A percentile compares a stretch with the other conserved stretches of the same genome.
These are phyloP conservation scores for Apiospora marii DNA, from an alignment of 2,329 filamentous ascomycete species.

Conservation along the genomic window DNA sequence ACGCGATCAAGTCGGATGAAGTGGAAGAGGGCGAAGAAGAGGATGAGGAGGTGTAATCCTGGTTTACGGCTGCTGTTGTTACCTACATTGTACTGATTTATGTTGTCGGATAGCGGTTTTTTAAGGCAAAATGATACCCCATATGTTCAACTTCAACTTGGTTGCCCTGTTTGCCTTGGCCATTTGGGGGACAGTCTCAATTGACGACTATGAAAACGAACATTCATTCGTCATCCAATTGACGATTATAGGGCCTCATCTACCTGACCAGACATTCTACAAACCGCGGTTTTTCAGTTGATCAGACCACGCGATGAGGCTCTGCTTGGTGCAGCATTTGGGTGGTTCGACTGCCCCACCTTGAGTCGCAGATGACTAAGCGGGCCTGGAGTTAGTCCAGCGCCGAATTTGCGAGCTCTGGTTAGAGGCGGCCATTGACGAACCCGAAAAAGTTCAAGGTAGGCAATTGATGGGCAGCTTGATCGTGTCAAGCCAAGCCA, in stretches of 20 bases:
- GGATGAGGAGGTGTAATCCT: background rate
- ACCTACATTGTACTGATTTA: background rate
- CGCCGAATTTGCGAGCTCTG: slow-evolving; percentile 21
- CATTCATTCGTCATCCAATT: too few relatives aligned
- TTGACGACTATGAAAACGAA: too few relatives aligned
- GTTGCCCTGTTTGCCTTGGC: too few relatives aligned
- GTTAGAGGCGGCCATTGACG: background rate
- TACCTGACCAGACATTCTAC: too few relatives aligned
- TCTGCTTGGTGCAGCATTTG: too few relatives aligned
- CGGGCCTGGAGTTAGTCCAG: slow-evolving; percentile 3
- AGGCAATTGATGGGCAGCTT: slow-evolving; percentile 20
- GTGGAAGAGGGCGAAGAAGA: slow-evolving; percentile 43
- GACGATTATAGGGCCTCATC: too few relatives aligned
- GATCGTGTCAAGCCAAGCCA: slow-evolving; percentile 17
- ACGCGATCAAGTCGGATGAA: slow-evolving; percentile 57
- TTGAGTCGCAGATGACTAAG: background rate
- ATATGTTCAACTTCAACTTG: background rate
- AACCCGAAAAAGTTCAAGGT: slow-evolving; percentile 22
- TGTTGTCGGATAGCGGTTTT: background rate
- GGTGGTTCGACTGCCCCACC: background rate
- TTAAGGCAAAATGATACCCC: slow-evolving; percentile 12
- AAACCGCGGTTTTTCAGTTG: too few relatives aligned
- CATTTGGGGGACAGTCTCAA: background rate
- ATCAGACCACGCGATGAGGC: too few relatives aligned
- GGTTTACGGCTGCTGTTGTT: background rate